Base-by-base conservation (phyloP, 1,139 yeast genomes). In the Blastobotrys apis region DNA sequence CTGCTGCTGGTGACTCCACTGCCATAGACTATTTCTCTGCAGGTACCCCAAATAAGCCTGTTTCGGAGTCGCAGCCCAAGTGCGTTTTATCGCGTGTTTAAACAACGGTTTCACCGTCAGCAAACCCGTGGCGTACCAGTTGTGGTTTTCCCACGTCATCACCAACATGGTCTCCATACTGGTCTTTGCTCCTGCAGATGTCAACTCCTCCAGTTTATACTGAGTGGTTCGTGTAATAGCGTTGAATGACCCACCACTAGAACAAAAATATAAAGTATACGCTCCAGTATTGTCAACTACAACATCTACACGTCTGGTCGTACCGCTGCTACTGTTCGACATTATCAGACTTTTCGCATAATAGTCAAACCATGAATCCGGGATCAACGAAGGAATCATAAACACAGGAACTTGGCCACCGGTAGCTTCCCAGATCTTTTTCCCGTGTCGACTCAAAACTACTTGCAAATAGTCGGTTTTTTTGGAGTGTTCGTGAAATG, bases 111-210 rank as follows among this genome's bases (percentile, higher is more conserved):
- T 34, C 2, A 35, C 44, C 15, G 39, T 34, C 17, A 41, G 29
- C 23, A 34, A 15, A 6, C 44, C 44, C 12, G 44, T 41, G 8
- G 22, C 39, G 30, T 29, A 41, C 44, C 44, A 41, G 25, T 41
- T 41, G 15, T 37, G 23, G 15, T 34, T 29, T 15, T 41, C 44
- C 44, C 44, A 41, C 13, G 39, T 35, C 35, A 41, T 29, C 19
- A 41, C 36, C 44, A 31, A 29, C 44, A 41, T 41, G 2, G 39
- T 35, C 17, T 41, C 44, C 19, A 34, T n/a, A 15, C 19, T 32
- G 10, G 12, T 17, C 12, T 38, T 33, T 3, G 33, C 22, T n/a
- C n/a, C n/a, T n/a, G n/a, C n/a, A n/a, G n/a, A n/a, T n/a, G n/a
- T n/a, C n/a, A n/a, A n/a, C 5, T 25, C 33, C 31, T 31, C 31